Base-by-base conservation (phyloP, 1,139 yeast species). In the Geotrichum klebahnii region DNA sequence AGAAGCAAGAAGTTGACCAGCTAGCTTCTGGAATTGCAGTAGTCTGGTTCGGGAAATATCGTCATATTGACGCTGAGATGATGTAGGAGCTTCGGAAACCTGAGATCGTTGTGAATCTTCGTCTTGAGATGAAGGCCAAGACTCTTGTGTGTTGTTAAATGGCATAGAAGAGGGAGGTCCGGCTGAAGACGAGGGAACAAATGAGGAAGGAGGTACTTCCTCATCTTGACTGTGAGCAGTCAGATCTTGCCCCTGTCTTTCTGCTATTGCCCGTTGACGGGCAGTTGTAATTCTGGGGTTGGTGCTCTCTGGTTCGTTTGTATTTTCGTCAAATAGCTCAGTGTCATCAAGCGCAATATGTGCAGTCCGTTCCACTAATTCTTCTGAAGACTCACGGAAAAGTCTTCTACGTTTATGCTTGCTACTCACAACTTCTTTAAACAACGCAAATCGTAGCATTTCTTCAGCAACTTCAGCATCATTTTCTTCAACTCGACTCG, bases 401-500 rank as follows among this genome's bases (percentile, higher is more conserved):
- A 43, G 37, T 62, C 43, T 67, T 72, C 49, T 65, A 69, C 51
- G 67, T 72, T 17, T 55, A 63, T 19, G 62, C 64, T 23, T 57
- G 59, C 2, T 56, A 59, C 19, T 57, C 14, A 63, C 58, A 5
- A 82, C 80, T 64, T 87, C 95, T 64, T 84, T 84, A 74, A 90
- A 85, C 58, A 94, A 72, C 0, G 98, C 94, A 67, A 79, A 92
- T 62, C 95, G 77, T 59, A 92, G 73, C 61, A 94, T 68, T 59
- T 84, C 85, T 59, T 88, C 94, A 2, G 99, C 98, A 39, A 86
- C 83, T 57, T 77, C 73, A 1, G 97, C 96, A 68, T 92, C 99
- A 56, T 76, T 76, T 28, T 78, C 78, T 36, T 84, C 88, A 19
- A 92, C 83, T 2, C 79, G 75, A 59, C 79, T 79, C 22, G 96